Conservation (phyloP, 768 basidiomycete species). For the Gelatoporia subvermispora region DNA sequence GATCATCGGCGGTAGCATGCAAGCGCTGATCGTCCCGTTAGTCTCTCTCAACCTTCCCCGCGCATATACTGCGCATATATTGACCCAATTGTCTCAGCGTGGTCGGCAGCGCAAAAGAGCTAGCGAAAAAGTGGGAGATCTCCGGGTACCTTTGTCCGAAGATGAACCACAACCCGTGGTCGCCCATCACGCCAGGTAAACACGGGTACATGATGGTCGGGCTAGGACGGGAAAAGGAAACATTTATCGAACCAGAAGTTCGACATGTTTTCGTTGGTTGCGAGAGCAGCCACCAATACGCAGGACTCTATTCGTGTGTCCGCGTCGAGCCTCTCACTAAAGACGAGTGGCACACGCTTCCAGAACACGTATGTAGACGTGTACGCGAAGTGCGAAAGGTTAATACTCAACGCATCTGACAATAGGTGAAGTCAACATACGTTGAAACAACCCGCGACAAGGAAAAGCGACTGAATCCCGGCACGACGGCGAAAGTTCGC, state of each 20-base stretch:
- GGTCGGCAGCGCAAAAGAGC: constrained; percentile 16
- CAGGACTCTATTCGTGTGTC: constrained; percentile 40
- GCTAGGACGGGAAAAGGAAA: constrained; percentile 38
- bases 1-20: constrained; percentile 35
- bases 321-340: constrained; percentile 34
- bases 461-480: constrained; percentile 33
- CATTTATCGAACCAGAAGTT: constrained; percentile 35
- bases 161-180: constrained; percentile 50
- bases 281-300: constrained; percentile 37
- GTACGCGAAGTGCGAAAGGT: no score
- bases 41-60: neutral
- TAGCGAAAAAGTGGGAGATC: constrained; percentile 29
- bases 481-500: constrained; percentile 30
- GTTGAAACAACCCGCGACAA: constrained; percentile 30
- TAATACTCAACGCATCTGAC: neutral
- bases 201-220: constrained; percentile 57
- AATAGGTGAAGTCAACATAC: constrained; percentile 23
- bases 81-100: constrained; percentile 1
- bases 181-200: constrained; percentile 40
- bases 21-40: constrained; percentile 20
- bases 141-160: constrained; percentile 45
- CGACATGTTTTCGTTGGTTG: constrained; percentile 44
- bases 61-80: no score
- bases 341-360: constrained; percentile 44
- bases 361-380: constrained; percentile 34